phyloP scores from a whole-genome alignment of 768 basidiomycete genomes.

The Lyophyllum atratum region DNA sequence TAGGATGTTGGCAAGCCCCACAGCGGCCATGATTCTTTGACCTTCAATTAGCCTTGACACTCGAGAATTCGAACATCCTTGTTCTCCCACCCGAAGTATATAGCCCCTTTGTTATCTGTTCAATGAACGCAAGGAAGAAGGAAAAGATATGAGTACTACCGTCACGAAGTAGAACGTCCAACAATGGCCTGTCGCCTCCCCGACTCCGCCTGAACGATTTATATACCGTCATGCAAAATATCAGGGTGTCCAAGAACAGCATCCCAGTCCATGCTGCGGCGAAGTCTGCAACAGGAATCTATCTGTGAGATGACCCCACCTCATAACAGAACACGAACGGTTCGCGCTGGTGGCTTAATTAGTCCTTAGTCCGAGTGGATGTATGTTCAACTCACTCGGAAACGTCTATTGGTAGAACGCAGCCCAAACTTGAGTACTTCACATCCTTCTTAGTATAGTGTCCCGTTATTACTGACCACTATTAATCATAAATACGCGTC shows the following conservation, averaged over 20 bases:
- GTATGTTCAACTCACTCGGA: slow-evolving; percentile 2
- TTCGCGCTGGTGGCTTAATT: slow-evolving; percentile 11
- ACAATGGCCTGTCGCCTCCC: slow-evolving; percentile 21
- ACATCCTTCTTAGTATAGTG: too few species aligned
- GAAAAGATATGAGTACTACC: slow-evolving; percentile 29
- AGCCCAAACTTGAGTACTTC: background rate
- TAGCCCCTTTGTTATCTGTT: slow-evolving; percentile 28
- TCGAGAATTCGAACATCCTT: background rate
- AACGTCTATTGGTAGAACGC: background rate
- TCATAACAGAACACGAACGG: slow-evolving; percentile 12
- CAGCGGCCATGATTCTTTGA: slow-evolving; percentile 23
- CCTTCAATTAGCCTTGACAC: background rate
- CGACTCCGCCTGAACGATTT: slow-evolving; percentile 31
- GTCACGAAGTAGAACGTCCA: slow-evolving; percentile 41
- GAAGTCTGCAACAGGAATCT: slow-evolving; percentile 22
- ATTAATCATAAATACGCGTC: background rate
- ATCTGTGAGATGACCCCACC: background rate
- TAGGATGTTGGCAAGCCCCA: slow-evolving; percentile 20
- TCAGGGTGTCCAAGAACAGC: slow-evolving; percentile 40
- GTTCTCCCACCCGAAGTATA: slow-evolving; percentile 41
- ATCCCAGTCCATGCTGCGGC: slow-evolving; percentile 41
- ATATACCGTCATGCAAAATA: slow-evolving; percentile 41
- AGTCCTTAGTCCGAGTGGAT: background rate
- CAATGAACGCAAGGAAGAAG: background rate
- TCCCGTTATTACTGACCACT: background rate